Evolutionary conservation across 495 filamentous ascomycete genomes (phyloP), one percentile per base, ranked within the genome.

Genomic region (Lindgomyces ingoldianus): DNA sequence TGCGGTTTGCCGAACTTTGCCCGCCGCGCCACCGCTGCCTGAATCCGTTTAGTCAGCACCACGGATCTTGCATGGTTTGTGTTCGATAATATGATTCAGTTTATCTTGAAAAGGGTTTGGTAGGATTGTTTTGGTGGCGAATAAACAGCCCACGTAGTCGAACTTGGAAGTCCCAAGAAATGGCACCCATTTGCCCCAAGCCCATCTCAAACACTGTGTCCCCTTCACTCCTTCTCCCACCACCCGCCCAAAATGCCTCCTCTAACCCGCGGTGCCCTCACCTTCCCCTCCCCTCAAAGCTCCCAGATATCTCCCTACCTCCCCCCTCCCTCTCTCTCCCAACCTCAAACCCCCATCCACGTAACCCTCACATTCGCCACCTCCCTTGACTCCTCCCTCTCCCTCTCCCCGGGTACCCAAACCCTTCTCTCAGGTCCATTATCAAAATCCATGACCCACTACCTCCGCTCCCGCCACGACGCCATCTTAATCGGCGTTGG

Each of bases 371-470:
- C 93, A 33, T 97, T 89, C 73, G 93, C 93, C 25, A 84, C 85
- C n/a, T 96, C 92, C 4, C 87, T 97, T 72, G 93, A 97, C 74
- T 87, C 87, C 10, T 83, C 84, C 45, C 79, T 98, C 55, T 84
- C 91, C 10, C 81, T 93, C 14, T 78, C 84, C 0, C 89, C 90
- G 0, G 91, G 91, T 16, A 80, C 83, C 62, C 89, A 87, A 65
- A 96, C 92, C 1, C 76, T 81, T 0, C 83, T 96, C 4, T 96
- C 93, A 6, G 91, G 92, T 25, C 84, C 86, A 0, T 80, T 86
- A 66, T 87, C 91, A 14, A 96, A 96, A 73, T 81, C 88, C 53
- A 91, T 98, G 88, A 96, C 93, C 0, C 93, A 98, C 73, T 91
- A 88, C 73, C 81, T 98, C 18, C 89, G 93, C 57, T 85, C 85